A percentile compares a stretch with the other conserved stretches of the same genome.
These are phyloP conservation scores for Boletus mariae DNA, from an alignment of 1,284 basidiomycete species.

Conservation along the genomic window DNA sequence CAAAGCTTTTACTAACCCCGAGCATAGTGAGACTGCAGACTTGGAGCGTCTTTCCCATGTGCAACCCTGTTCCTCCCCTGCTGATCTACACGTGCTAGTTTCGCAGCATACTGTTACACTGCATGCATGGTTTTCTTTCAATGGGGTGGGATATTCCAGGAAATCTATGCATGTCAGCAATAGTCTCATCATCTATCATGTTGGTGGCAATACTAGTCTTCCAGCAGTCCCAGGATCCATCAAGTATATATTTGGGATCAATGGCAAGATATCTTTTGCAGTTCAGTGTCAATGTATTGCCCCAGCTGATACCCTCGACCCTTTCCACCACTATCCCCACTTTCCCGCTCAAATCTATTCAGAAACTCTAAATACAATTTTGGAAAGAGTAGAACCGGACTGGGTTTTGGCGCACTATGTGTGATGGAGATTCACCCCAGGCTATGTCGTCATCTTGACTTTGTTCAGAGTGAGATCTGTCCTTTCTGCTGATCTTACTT, in stretches of 20 bases:
- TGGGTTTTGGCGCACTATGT: neutral
- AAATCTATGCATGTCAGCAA: constrained; percentile 1
- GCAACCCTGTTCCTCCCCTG: no score
- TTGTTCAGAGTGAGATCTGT: no score
- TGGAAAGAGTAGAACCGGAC: neutral
- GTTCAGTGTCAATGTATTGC: neutral
- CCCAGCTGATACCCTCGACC: neutral
- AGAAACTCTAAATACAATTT: neutral
- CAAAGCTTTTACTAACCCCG: neutral
- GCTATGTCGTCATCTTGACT: neutral
- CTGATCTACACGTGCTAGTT: no score
- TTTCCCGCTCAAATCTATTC: neutral
- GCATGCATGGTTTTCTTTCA: neutral
- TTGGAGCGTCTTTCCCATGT: no score
- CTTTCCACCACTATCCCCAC: neutral
- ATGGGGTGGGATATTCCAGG: constrained; percentile 1
- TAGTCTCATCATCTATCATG: constrained; percentile 5
- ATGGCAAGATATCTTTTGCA: constrained; percentile 3
- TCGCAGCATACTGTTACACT: no score
- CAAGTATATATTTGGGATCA: constrained; percentile 8
- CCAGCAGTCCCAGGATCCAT: constrained; percentile 2
- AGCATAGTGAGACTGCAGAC: no score
- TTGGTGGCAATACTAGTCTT: neutral
- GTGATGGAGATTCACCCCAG: neutral
- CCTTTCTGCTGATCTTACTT: no score